A percentile compares a stretch with the other conserved stretches of the same genome.
Conservation (phyloP, 2,329 filamentous ascomycete genomes). For the Cyphellophora europaea region DNA sequence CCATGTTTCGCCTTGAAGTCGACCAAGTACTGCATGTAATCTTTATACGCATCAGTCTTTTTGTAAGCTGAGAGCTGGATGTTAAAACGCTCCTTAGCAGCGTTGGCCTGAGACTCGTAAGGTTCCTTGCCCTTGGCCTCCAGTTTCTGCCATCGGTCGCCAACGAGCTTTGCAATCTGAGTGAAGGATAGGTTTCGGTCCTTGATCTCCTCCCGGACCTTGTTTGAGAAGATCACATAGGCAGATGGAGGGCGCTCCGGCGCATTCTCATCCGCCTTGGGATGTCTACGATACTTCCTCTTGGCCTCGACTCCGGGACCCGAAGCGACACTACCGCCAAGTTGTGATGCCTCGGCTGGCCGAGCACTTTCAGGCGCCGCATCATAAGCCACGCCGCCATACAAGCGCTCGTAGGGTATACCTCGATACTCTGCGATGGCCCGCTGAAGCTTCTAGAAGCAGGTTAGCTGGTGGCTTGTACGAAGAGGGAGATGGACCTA, state of each 20-base stretch:
- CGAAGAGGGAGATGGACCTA: slow-evolving; percentile 37
- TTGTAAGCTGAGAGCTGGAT: slow-evolving; percentile 66
- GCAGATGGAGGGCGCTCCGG: slow-evolving; percentile 73
- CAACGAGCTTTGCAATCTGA: slow-evolving; percentile 73
- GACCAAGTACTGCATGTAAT: slow-evolving; percentile 62
- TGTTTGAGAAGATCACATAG: slow-evolving; percentile 79
- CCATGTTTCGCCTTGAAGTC: slow-evolving; percentile 68
- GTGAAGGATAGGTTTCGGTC: slow-evolving; percentile 70
- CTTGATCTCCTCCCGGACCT: slow-evolving; percentile 63
- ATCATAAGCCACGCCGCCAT: slow-evolving; percentile 25
- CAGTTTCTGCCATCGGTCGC: slow-evolving; percentile 71
- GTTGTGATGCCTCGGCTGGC: slow-evolving; percentile 25
- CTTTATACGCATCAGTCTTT: slow-evolving; percentile 59
- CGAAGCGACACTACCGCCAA: slow-evolving; percentile 5
- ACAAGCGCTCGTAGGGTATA: slow-evolving; percentile 40
- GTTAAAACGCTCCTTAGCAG: slow-evolving; percentile 69
- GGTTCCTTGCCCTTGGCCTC: slow-evolving; percentile 57
- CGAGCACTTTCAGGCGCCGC: slow-evolving; percentile 25
- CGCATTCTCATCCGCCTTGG: slow-evolving; percentile 65
- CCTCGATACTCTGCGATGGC: slow-evolving; percentile 68
- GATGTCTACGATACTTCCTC: slow-evolving; percentile 21
- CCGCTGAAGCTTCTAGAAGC: slow-evolving; percentile 65
- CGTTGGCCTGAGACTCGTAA: slow-evolving; percentile 62
- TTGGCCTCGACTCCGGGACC: slow-evolving; percentile 14
- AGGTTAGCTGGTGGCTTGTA: slow-evolving; percentile 4